Base-by-base conservation (phyloP, 2,329 filamentous ascomycete species). In the Microcyclospora tardicrescens region DNA sequence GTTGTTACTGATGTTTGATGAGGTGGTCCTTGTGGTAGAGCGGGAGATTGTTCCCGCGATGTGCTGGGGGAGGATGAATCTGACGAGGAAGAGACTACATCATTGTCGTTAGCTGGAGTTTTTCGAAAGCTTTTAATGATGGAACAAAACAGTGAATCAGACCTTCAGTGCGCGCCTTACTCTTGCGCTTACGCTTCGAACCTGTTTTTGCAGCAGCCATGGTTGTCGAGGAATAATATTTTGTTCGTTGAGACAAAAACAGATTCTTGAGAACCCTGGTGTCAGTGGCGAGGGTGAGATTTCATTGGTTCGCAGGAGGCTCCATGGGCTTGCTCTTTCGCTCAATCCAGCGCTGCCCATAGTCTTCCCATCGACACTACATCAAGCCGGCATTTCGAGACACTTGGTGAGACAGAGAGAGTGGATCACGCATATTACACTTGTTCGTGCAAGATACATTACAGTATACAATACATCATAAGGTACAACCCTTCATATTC, bases 131-230 rank as follows among this genome's bases (percentile, higher is more conserved):
- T n/a, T n/a, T n/a, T n/a, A n/a, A n/a, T n/a, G n/a, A n/a, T n/a
- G n/a, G n/a, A n/a, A n/a, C n/a, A n/a, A n/a, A n/a, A n/a, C n/a
- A n/a, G n/a, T 12, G 28, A 15, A n/a, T 9, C 34, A 15, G 8
- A 41, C 39, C 39, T 34, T 41, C 34, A 2, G 39, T 41, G 10
- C 39, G 34, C 13, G 34, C 35, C 30, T 41, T 41, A 5, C 39
- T 27, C 28, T 28, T 37, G 13, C 34, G 12, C 34, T 27, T 37
- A 5, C 28, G 24, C 38, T 40, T 40, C 15, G 36, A 31, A 11
- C 11, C 34, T 4, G 12, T n/a, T 12, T 35, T 27, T 27, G 10
- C 12, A n/a, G 34, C 16, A 3, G 34, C 34, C 34, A 35, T 35
- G n/a, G 4, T 6, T 16, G n/a, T 15, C 10, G 16, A 5, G 13